Percentiles rank a stretch among this genome's conserved stretches.
phyloP scores from a whole-genome alignment of 441 rosid genomes.

The Biscutella auriculata region DNA sequence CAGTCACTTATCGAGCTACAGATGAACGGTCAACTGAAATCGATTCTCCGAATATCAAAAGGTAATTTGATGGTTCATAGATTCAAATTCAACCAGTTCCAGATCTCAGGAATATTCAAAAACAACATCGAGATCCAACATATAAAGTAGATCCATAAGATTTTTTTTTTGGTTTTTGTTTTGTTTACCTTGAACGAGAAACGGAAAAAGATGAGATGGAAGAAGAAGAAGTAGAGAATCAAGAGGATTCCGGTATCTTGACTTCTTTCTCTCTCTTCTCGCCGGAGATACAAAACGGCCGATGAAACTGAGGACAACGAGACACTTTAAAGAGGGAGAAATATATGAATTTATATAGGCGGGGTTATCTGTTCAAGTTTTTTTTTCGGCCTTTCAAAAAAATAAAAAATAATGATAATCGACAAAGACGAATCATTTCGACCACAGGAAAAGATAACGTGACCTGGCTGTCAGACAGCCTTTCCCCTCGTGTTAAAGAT shows the following conservation, averaged over 20 bases:
- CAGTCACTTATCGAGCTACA: not conserved
- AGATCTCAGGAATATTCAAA: constrained; percentile 1
- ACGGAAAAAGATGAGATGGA: constrained; percentile 13
- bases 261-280: constrained; percentile 19
- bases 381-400: constrained; percentile 26
- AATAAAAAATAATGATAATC: constrained; percentile 18
- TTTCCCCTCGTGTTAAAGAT: constrained; percentile 5
- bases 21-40: constrained; percentile 14
- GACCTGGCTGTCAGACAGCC: constrained; percentile 64
- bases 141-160: constrained; percentile 14
- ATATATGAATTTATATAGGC: constrained; percentile 21
- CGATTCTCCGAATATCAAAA: not conserved
- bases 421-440: constrained; percentile 43
- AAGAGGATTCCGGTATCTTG: too few species aligned
- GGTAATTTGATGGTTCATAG: not conserved
- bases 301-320: constrained; percentile 13
- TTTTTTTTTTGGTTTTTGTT: not conserved
- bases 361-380: constrained; percentile 8
- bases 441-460: constrained; percentile 49
- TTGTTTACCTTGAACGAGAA: constrained; percentile 8
- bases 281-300: constrained; percentile 20
- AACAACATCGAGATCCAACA: constrained; percentile 17
- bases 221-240: not conserved
- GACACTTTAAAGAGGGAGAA: constrained; percentile 17
- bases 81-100: constrained; percentile 5